Evolutionary conservation across 2,329 filamentous ascomycete species (phyloP), one percentile per base, ranked within the genome.

Genomic region (Cladorrhinum sp.): DNA sequence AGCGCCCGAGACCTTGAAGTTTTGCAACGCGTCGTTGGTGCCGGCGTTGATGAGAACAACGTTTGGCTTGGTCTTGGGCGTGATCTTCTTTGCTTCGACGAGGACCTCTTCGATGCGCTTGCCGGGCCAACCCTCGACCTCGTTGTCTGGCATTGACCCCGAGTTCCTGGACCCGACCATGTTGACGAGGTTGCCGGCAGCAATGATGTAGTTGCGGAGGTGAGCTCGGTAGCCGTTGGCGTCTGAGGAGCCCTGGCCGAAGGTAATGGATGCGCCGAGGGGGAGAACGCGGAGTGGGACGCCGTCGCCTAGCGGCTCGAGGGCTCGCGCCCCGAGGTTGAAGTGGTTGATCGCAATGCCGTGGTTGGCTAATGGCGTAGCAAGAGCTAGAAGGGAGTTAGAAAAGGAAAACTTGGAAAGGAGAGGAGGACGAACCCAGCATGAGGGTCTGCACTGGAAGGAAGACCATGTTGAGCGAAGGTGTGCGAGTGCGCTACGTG

Each of bases 111-210:
- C 73, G 68, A 82, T 74, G 52, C 75, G 73, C 49, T 71, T 70
- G 23, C 75, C 78, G 0, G 75, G 73, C 73, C 78, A 78, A 33
- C 78, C 79, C 64, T 82, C 79, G 63, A 77, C 73, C 12, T 77
- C 73, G 65, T 76, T 76, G 66, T 77, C 70, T 21, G 20, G 36
- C 77, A 80, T 79, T 60, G 64, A 69, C 42, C 77, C 77, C 51
- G 68, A 64, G 18, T 72, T 64, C 28, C 69, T 71, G n/a, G 70
- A 74, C 21, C 79, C 78, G 16, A 79, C 76, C 72, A 77, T 78
- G 70, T 74, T 68, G 52, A 75, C 70, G 21, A 62, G 61, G 70
- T 73, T 74, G 20, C 69, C 67, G n/a, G 63, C 61, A 24, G 26
- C 16, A n/a, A 63, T 39, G 36, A 78, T 71, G 28, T 72, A 66